A percentile compares a stretch with the other conserved stretches of the same genome.
phyloP scores from a whole-genome alignment of 768 basidiomycete genomes.

The Termitomyces sp. region DNA sequence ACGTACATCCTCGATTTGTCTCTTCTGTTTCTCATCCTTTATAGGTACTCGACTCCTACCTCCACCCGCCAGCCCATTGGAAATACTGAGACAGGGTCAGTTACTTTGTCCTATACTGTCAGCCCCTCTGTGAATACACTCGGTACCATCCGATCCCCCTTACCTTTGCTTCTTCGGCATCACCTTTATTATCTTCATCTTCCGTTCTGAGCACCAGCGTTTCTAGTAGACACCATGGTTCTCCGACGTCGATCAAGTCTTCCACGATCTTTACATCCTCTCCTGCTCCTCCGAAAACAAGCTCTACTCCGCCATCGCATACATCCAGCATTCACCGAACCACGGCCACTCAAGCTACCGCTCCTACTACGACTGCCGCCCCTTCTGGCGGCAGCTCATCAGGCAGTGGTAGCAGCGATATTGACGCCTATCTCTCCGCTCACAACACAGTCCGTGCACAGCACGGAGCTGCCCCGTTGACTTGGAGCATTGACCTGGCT shows the following conservation, averaged over 20 bases:
- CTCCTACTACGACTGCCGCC: slow-evolving; percentile 9
- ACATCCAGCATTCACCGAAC: slow-evolving; percentile 13
- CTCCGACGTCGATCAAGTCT: slow-evolving; percentile 5
- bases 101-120: slow-evolving; percentile 2
- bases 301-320: slow-evolving; percentile 11
- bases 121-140: neutral
- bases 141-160: slow-evolving; percentile 2
- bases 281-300: slow-evolving; percentile 7
- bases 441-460: slow-evolving; percentile 61
- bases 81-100: slow-evolving; percentile 9
- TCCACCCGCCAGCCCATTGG: slow-evolving; percentile 12
- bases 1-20: neutral
- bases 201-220: neutral
- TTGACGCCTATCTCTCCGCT: slow-evolving; percentile 44
- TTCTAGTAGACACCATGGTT: slow-evolving; percentile 8
- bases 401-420: slow-evolving; percentile 33
- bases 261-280: slow-evolving; percentile 9
- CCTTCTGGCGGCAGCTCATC: slow-evolving; percentile 10
- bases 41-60: slow-evolving; percentile 12
- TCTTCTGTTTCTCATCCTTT: neutral
- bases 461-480: slow-evolving; percentile 59
- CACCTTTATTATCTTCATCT: neutral
- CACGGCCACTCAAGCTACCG: slow-evolving; percentile 12
- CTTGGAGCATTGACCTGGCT: slow-evolving; percentile 59
- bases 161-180: slow-evolving; percentile 14